A percentile compares a stretch with the other conserved stretches of the same genome.
Conservation (phyloP, 2,329 filamentous ascomycete species). For the Paraconiothyrium brasiliense region DNA sequence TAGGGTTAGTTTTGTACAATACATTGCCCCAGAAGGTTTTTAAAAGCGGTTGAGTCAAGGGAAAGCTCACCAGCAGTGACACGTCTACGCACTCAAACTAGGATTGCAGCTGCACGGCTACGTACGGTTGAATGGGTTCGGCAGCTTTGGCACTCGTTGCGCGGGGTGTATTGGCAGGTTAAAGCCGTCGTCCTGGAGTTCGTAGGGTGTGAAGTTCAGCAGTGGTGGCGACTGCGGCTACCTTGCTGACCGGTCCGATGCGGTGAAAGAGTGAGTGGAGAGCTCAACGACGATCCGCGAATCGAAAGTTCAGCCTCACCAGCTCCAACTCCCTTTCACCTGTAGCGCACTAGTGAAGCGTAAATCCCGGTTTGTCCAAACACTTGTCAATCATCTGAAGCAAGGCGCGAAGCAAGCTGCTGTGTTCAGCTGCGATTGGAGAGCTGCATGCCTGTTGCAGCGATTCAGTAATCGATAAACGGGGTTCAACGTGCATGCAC, state of each 20-base stretch:
- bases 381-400: neutral
- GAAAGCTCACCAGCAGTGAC: neutral
- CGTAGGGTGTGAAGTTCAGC: neutral
- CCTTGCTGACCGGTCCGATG: slow-evolving; percentile 8
- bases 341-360: neutral
- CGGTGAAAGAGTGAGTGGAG: neutral
- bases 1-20: neutral
- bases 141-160: neutral
- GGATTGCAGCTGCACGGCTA: neutral
- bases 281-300: neutral
- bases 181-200: neutral
- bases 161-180: neutral
- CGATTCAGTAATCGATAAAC: slow-evolving; percentile 6
- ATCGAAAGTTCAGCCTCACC: slow-evolving; percentile 2
- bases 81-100: neutral
- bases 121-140: neutral
- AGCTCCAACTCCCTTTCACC: neutral
- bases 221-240: neutral
- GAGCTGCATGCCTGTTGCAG: neutral
- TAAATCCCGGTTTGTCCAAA: neutral
- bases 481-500: slow-evolving; percentile 2
- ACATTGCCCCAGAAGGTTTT: neutral
- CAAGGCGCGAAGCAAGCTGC: slow-evolving; percentile 7
- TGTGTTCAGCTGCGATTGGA: slow-evolving; percentile 14
- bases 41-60: neutral